A percentile compares a stretch with the other conserved stretches of the same genome.
Conservation (phyloP, 1,284 basidiomycete genomes). For the Hemileia vastatrix region DNA sequence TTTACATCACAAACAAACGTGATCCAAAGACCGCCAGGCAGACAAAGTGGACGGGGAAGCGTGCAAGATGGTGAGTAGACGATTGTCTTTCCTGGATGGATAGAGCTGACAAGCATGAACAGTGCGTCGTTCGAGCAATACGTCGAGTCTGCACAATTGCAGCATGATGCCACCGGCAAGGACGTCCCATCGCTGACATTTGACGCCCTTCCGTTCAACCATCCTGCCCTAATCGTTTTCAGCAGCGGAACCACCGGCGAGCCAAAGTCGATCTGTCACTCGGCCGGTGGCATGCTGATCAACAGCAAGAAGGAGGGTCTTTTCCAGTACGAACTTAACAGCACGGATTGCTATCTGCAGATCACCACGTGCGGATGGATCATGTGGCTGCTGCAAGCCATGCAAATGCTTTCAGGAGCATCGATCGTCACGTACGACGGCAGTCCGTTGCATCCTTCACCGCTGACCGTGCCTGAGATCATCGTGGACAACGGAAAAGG, state of each 20-base stretch:
- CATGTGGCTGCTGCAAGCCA: slow-evolving; percentile 40
- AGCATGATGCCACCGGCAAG: too few relatives aligned
- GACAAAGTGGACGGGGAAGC: slow-evolving; percentile 26
- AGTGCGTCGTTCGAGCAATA: too few relatives aligned
- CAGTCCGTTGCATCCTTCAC: slow-evolving; percentile 38
- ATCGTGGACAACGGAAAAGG: slow-evolving; percentile 35
- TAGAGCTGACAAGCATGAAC: not conserved
- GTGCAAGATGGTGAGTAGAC: slow-evolving; percentile 25
- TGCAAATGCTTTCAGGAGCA: slow-evolving; percentile 31
- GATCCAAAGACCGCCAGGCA: slow-evolving; percentile 26
- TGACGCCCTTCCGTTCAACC: slow-evolving; percentile 25
- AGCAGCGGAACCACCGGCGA: slow-evolving; percentile 45
- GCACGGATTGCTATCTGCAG: slow-evolving; percentile 36
- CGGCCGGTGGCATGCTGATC: slow-evolving; percentile 32
- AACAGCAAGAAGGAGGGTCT: too few relatives aligned
- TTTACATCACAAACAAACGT: slow-evolving; percentile 14
- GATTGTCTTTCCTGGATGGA: not conserved
- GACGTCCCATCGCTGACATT: too few relatives aligned
- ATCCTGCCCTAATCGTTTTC: slow-evolving; percentile 43
- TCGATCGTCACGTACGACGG: slow-evolving; percentile 42
- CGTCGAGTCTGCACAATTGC: too few relatives aligned
- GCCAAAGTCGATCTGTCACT: slow-evolving; percentile 44
- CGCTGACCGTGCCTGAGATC: slow-evolving; percentile 31
- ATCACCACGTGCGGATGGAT: slow-evolving; percentile 42
- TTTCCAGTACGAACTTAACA: slow-evolving; percentile 30